Conservation (phyloP, 1,284 basidiomycete species). For the Microstroma glucosiphilum region DNA sequence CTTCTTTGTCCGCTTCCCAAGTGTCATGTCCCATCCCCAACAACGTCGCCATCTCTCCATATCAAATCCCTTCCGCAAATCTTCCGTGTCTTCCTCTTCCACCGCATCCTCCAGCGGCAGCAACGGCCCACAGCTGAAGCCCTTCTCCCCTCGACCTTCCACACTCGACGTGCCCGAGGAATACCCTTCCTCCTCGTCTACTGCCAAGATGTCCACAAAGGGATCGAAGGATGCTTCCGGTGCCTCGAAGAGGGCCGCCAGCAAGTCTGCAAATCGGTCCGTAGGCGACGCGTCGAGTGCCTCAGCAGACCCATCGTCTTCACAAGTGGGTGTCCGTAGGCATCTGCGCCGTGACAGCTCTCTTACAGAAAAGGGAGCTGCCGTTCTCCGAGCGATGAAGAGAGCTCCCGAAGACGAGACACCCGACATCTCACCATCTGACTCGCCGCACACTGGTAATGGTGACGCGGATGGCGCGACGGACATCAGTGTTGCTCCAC, state of each 20-base stretch:
- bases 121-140: not conserved
- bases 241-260: not conserved
- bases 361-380: conserved; percentile 33
- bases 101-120: not conserved
- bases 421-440: not conserved
- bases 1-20: too few species aligned
- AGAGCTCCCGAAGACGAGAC: conserved; percentile 23
- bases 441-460: not conserved
- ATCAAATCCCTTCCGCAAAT: not conserved
- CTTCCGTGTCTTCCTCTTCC: not conserved
- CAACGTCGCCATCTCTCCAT: conserved; percentile 1
- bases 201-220: too few species aligned
- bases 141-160: conserved; percentile 1
- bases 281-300: not conserved
- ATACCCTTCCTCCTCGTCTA: too few species aligned
- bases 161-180: not conserved
- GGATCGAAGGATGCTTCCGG: not conserved
- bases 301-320: not conserved
- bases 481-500: conserved; percentile 12
- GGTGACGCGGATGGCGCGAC: conserved; percentile 18
- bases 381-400: conserved; percentile 41
- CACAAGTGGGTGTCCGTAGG: not conserved
- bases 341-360: not conserved
- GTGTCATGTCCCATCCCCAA: not conserved
- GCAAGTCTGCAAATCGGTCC: not conserved